Evolutionary conservation across 345 rosid genomes (phyloP).

Genomic region (Punica granatum): DNA sequence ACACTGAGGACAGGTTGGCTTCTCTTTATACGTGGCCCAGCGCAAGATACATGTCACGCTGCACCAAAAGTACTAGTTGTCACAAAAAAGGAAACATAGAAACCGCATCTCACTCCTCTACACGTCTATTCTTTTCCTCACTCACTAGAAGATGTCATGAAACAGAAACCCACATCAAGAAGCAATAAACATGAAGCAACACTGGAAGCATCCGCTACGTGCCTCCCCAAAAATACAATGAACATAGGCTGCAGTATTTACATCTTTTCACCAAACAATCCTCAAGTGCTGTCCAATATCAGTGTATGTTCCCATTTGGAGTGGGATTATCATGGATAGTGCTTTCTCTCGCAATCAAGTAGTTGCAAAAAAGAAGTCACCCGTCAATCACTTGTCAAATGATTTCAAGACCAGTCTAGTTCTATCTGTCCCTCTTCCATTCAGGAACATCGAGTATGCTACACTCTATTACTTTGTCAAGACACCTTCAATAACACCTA

Average conservation of each 20-base stretch:
- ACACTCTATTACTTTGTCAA: background rate
- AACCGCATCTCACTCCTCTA: background rate
- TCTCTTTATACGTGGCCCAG: conserved; percentile 70
- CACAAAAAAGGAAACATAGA: background rate
- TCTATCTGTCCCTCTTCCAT: background rate
- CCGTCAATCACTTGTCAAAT: background rate
- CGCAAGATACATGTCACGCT: conserved; percentile 87
- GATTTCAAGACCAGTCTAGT: background rate
- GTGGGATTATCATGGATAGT: background rate
- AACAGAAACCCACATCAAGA: background rate
- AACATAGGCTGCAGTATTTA: background rate
- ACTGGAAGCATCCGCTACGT: background rate
- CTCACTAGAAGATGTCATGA: background rate
- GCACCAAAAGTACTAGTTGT: conserved; percentile 5
- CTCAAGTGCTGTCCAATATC: background rate
- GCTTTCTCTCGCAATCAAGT: no score
- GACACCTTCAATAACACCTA: background rate
- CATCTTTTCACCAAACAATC: background rate
- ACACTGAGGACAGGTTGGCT: conserved; percentile 87
- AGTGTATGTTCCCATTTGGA: background rate
- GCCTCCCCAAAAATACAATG: background rate
- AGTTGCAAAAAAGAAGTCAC: background rate
- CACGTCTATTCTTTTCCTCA: background rate
- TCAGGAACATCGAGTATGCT: background rate
- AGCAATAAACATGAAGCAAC: background rate